Evolutionary conservation across 768 basidiomycete genomes (phyloP).

Genomic region (Rhodotorula taiwanensis): DNA sequence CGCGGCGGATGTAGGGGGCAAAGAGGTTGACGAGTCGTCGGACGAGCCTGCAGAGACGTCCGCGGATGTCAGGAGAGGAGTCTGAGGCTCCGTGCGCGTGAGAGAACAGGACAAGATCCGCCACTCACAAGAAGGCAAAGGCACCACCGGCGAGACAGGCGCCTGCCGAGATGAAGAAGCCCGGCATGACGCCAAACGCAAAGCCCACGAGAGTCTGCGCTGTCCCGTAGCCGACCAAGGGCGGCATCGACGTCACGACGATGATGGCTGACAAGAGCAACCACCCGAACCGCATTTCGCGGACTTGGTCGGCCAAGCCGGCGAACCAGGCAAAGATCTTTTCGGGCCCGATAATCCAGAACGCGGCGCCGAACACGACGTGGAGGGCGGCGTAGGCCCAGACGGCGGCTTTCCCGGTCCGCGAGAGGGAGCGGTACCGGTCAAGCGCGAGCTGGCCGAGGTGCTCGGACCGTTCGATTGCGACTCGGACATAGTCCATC

Average conservation of each 20-base stretch:
- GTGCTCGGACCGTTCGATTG: background rate
- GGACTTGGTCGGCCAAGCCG: conserved; percentile 14
- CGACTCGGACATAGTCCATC: background rate
- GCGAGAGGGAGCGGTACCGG: conserved; percentile 5
- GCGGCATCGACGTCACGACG: conserved; percentile 49
- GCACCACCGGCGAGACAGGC: conserved; percentile 62
- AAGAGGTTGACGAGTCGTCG: conserved; percentile 9
- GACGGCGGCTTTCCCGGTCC: conserved; percentile 4
- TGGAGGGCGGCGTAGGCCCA: conserved; percentile 21
- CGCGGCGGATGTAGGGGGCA: conserved; percentile 12
- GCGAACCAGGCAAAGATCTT: conserved; percentile 27
- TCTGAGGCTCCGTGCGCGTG: conserved; percentile 48
- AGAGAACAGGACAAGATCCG: no score
- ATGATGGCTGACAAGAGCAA: conserved; percentile 12
- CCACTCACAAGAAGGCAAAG: conserved; percentile 55
- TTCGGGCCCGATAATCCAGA: conserved; percentile 10
- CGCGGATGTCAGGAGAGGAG: conserved; percentile 54
- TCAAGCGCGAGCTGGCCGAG: background rate
- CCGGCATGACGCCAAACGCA: conserved; percentile 66
- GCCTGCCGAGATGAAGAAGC: conserved; percentile 59
- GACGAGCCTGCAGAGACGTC: background rate
- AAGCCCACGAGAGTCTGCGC: conserved; percentile 65
- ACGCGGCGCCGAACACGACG: background rate
- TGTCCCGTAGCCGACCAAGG: conserved; percentile 63
- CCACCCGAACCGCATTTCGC: conserved; percentile 15